Evolutionary conservation across 352 stramenopile genomes (phyloP), one percentile per base, ranked within the genome.

Genomic region (Blastocystis sp.): DNA sequence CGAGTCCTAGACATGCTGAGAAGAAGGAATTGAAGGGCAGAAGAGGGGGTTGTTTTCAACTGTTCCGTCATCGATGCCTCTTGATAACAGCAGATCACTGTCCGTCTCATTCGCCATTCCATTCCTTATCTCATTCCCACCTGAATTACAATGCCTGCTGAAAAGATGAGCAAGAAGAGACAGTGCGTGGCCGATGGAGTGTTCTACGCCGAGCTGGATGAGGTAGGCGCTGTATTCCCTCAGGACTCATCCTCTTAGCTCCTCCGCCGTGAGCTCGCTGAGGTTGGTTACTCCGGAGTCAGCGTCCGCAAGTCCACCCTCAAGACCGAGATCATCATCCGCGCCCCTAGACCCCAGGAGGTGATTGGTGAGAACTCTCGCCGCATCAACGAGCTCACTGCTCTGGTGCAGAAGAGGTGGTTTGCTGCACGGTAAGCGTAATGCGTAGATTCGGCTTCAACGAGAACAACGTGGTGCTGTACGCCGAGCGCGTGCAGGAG

Each of bases 111-210:
- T 57, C 48, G 6, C 48, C 48, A 57, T 57, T 57, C 28, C 48
- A 57, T 57, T 57, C 48, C 48, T 57, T 57, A 1, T 1, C 48
- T 14, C 6, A 57, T 57, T 17, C 48, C 48, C 48, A 88, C 61
- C 78, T 17, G 76, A 57, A 70, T 4, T 10, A 68, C 19, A 11
- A 88, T 88, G 78, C 42, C 60, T 78, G 68, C 54, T 66, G 64
- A 79, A 14, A 90, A 91, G 88, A 98, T 99, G 91, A 98, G 95
- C 70, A 98, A 98, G 94, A 99, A 99, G 94, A 94, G 95, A 90
- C 99, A 99, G 93, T 99, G 99, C 92, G 94, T 99, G 82, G 28
- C 28, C 28, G 28, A 34, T 34, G 28, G 28, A 34, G 28, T 34
- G 28, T 34, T 34, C 28, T 34, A 34, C 28, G 28, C 28, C 28